phyloP scores from a whole-genome alignment of 2,329 filamentous ascomycete genomes.

The Scopulariopsis brevicaulis region DNA sequence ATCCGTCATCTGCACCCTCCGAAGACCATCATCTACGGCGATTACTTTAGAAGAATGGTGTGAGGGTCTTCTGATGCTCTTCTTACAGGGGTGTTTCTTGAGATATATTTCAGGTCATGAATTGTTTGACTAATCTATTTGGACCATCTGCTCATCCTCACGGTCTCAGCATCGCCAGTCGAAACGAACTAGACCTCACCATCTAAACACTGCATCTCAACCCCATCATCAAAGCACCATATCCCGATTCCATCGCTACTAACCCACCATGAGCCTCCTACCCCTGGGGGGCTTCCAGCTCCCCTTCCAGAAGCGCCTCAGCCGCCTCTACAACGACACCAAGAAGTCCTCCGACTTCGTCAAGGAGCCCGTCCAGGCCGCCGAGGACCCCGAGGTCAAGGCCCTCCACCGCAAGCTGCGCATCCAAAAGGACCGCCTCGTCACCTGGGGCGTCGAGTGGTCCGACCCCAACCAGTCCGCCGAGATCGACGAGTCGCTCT shows the following conservation, averaged over 20 bases:
- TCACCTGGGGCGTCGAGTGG: conserved; percentile 75
- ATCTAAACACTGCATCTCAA: neutral
- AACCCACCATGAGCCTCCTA: conserved; percentile 33
- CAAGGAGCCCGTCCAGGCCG: conserved; percentile 49
- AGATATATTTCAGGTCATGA: neutral
- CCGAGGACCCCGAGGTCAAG: conserved; percentile 58
- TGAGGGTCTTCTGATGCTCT: neutral
- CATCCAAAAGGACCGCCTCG: conserved; percentile 69
- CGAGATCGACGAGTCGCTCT: conserved; percentile 60
- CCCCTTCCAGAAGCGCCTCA: conserved; percentile 51
- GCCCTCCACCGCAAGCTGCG: conserved; percentile 64
- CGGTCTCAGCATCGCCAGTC: neutral
- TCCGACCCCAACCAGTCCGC: conserved; percentile 57
- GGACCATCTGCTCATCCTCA: neutral
- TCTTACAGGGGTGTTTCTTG: neutral
- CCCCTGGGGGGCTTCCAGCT: conserved; percentile 39
- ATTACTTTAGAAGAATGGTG: neutral
- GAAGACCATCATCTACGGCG: neutral
- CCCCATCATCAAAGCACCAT: neutral
- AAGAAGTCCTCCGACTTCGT: conserved; percentile 69
- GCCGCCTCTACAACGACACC: conserved; percentile 68
- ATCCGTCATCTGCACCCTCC: neutral
- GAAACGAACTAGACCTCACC: neutral
- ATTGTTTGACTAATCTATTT: neutral
- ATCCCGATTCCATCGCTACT: neutral